Evolutionary conservation across 2,329 filamentous ascomycete species (phyloP).

Genomic region (Fusarium globosum): DNA sequence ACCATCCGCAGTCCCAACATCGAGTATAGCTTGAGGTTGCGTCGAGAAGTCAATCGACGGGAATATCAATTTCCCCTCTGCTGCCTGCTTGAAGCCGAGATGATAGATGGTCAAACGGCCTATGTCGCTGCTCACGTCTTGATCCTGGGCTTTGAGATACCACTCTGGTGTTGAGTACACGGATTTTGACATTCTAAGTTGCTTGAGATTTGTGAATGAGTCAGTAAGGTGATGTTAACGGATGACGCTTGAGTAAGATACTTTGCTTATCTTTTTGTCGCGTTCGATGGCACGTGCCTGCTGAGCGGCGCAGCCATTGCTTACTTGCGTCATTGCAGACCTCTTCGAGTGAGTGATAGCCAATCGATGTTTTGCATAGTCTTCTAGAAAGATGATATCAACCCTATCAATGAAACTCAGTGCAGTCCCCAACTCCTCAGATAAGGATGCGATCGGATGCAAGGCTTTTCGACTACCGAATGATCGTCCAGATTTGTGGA

Average conservation of each 20-base stretch:
- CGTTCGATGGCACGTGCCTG: background rate
- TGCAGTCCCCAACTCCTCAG: accelerated
- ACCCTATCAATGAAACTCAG: accelerated
- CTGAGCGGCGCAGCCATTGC: background rate
- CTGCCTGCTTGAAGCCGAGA: conserved; percentile 7
- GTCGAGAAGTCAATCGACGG: background rate
- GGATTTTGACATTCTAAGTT: background rate
- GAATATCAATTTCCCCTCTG: background rate
- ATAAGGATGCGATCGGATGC: no score
- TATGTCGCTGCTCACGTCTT: conserved; percentile 17
- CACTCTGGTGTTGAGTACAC: conserved; percentile 12
- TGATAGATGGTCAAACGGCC: conserved; percentile 6
- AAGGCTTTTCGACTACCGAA: background rate
- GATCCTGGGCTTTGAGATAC: conserved; percentile 4
- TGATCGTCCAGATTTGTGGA: background rate
- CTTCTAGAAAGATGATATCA: accelerated
- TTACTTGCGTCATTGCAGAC: background rate
- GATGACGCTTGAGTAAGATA: background rate
- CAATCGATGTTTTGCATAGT: background rate
- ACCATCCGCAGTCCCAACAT: conserved; percentile 12
- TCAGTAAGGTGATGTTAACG: accelerated
- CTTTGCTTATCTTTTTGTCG: background rate
- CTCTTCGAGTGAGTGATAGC: accelerated
- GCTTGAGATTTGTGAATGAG: accelerated
- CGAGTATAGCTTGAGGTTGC: background rate